phyloP scores from a whole-genome alignment of 2,329 filamentous ascomycete species.

The Fusarium temperatum region DNA sequence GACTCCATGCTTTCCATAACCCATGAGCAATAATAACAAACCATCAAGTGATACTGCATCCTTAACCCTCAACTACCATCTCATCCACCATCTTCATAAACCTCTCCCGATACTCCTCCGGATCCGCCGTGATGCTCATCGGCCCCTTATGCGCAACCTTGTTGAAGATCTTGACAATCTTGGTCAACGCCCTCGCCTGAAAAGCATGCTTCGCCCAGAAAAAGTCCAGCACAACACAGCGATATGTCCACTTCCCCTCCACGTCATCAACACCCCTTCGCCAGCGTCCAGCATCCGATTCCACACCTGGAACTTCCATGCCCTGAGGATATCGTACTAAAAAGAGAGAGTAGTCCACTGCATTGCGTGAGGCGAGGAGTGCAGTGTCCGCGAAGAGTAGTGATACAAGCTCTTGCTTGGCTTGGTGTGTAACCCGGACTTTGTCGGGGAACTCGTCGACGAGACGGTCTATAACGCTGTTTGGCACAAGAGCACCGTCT shows the following conservation, averaged over 20 bases:
- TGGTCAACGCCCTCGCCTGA: slow-evolving; percentile 72
- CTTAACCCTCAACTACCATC: slow-evolving; percentile 49
- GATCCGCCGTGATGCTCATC: slow-evolving; percentile 79
- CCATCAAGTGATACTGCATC: not conserved
- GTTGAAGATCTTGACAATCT: slow-evolving; percentile 71
- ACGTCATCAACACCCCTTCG: slow-evolving; percentile 67
- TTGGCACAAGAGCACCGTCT: slow-evolving; percentile 67
- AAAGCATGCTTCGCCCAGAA: slow-evolving; percentile 81
- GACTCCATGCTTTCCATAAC: not conserved
- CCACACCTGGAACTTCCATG: not conserved
- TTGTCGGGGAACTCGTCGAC: slow-evolving; percentile 75
- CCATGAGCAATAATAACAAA: not conserved
- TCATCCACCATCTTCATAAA: slow-evolving; percentile 60
- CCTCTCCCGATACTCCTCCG: slow-evolving; percentile 70
- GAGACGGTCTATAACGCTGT: slow-evolving; percentile 71
- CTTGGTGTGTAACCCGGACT: slow-evolving; percentile 62
- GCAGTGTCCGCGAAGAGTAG: slow-evolving; percentile 69
- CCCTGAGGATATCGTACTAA: slow-evolving; percentile 60
- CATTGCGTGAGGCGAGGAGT: slow-evolving; percentile 69
- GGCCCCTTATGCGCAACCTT: slow-evolving; percentile 69
- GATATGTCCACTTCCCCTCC: slow-evolving; percentile 73
- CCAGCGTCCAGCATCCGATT: slow-evolving; percentile 56
- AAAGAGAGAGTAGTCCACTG: slow-evolving; percentile 80
- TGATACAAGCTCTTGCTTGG: slow-evolving; percentile 65
- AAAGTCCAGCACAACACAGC: slow-evolving; percentile 76